Evolutionary conservation across 2,329 filamentous ascomycete species (phyloP).

Genomic region (Neofusicoccum parvum): DNA sequence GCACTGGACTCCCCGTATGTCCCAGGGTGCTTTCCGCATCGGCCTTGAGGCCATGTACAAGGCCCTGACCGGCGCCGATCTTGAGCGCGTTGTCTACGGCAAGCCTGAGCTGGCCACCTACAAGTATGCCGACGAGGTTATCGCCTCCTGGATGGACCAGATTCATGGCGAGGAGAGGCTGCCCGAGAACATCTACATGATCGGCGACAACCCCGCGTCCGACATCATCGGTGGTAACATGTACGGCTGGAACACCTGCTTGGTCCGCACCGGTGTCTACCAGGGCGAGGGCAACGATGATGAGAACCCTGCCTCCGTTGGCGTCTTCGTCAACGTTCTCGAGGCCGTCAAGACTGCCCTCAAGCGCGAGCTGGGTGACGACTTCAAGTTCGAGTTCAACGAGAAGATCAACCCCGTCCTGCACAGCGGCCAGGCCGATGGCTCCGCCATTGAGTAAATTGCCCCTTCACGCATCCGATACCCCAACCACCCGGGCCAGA

Average conservation of each 20-base stretch:
- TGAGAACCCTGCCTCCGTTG: slow-evolving; percentile 76
- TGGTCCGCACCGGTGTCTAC: slow-evolving; percentile 78
- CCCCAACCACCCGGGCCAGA: background rate
- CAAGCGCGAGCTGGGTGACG: slow-evolving; percentile 69
- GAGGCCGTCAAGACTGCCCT: slow-evolving; percentile 70
- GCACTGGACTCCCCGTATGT: slow-evolving; percentile 68
- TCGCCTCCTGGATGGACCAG: slow-evolving; percentile 73
- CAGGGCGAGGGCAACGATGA: slow-evolving; percentile 75
- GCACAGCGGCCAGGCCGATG: slow-evolving; percentile 47
- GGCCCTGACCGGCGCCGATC: slow-evolving; percentile 67
- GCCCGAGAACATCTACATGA: slow-evolving; percentile 73
- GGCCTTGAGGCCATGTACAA: slow-evolving; percentile 74
- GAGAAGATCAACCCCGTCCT: slow-evolving; percentile 70
- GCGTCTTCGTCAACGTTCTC: slow-evolving; percentile 73
- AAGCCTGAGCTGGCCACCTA: slow-evolving; percentile 77
- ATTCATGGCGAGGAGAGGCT: slow-evolving; percentile 72
- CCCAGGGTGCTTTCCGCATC: slow-evolving; percentile 75
- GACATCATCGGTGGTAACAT: slow-evolving; percentile 78
- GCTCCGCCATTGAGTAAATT: slow-evolving; percentile 58
- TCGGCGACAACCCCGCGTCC: slow-evolving; percentile 73
- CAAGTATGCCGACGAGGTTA: slow-evolving; percentile 75
- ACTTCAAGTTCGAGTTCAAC: slow-evolving; percentile 74
- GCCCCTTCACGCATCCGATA: slow-evolving; percentile 3
- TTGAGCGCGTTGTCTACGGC: slow-evolving; percentile 75
- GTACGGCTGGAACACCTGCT: slow-evolving; percentile 80